Conservation (phyloP, 1,139 yeast genomes). For the Pichia sp. region DNA sequence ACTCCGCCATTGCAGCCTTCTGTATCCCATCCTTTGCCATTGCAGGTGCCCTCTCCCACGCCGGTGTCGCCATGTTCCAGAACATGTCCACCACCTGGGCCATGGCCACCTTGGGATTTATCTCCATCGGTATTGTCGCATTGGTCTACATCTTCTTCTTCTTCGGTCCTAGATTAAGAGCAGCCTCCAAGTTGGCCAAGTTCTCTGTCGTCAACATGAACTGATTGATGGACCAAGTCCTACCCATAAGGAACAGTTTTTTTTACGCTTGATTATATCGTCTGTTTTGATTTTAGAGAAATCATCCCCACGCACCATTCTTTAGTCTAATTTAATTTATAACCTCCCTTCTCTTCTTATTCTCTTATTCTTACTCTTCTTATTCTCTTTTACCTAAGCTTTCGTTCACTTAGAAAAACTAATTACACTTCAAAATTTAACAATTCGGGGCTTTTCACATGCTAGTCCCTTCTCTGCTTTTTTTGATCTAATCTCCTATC, state of each 20-base stretch:
- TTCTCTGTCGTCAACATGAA: slow-evolving; percentile 13
- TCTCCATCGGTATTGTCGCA: slow-evolving; percentile 42
- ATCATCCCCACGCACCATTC: neutral
- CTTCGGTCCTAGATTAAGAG: slow-evolving; percentile 42
- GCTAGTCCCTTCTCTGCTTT: too few relatives aligned
- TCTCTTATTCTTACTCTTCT: neutral
- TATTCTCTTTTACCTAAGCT: neutral
- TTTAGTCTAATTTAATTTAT: neutral
- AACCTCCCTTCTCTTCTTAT: neutral
- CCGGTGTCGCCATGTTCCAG: slow-evolving; percentile 48
- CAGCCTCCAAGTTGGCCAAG: slow-evolving; percentile 40
- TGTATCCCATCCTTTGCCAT: slow-evolving; percentile 49
- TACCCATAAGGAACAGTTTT: neutral
- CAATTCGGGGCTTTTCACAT: too few relatives aligned
- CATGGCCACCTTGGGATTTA: slow-evolving; percentile 44
- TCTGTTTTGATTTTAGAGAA: neutral
- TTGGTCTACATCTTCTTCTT: slow-evolving; percentile 46
- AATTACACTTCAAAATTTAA: too few relatives aligned
- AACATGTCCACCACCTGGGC: slow-evolving; percentile 48
- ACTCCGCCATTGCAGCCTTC: slow-evolving; percentile 52
- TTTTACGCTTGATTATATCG: neutral
- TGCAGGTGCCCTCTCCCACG: slow-evolving; percentile 49
- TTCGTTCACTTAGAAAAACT: neutral
- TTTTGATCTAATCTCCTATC: too few relatives aligned
- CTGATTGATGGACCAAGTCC: neutral